Percentiles rank a stretch among this genome's conserved stretches.
Conservation (phyloP, 106 monocot species). For the Ottelia alismoides region DNA sequence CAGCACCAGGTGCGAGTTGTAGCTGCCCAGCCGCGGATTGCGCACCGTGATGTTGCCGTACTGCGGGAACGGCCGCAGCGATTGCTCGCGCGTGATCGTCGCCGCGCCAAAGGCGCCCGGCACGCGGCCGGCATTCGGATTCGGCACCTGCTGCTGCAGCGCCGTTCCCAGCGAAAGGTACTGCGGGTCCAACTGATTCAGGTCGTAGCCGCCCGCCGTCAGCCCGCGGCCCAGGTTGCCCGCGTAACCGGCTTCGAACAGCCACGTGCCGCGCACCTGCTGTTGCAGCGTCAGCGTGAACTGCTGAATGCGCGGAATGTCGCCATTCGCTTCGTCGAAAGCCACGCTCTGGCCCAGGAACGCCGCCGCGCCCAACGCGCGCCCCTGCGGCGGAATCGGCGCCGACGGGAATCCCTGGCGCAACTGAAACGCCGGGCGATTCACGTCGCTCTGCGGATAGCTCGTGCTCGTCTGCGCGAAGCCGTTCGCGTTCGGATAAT, state of each 20-base stretch:
- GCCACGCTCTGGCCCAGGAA: background rate
- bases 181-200: background rate
- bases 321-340: background rate
- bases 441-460: background rate
- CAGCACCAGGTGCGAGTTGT: background rate
- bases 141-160: background rate
- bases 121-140: background rate
- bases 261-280: background rate
- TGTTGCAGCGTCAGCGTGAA: background rate
- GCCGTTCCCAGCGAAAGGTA: background rate
- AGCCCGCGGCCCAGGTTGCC: too few relatives aligned
- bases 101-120: background rate
- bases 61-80: background rate
- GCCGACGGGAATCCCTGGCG: background rate
- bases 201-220: too few relatives aligned
- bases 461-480: background rate
- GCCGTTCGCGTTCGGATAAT: background rate
- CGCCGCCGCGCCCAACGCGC: background rate
- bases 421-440: background rate
- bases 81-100: background rate
- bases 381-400: too few relatives aligned
- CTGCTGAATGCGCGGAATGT: background rate
- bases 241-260: background rate
- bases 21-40: background rate
- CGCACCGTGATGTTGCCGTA: background rate